These are phyloP conservation scores for Aspergillus sp. DNA, from an alignment of 2,329 filamentous ascomycete genomes.

Conservation along the genomic window DNA sequence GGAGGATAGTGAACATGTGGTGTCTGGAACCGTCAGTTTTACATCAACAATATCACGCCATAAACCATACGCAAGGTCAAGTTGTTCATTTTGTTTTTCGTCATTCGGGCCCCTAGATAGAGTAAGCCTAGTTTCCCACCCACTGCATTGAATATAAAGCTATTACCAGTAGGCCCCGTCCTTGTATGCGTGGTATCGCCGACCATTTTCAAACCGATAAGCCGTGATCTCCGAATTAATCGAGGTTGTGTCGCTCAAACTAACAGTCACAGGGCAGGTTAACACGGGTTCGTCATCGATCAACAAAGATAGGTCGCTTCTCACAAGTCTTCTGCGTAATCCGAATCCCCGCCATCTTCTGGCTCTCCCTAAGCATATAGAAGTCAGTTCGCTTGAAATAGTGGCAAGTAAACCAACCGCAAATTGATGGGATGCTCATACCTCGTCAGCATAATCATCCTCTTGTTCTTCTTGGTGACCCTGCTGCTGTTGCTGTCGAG, in stretches of 20 bases:
- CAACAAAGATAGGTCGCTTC: background rate
- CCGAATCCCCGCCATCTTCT: constrained; percentile 5
- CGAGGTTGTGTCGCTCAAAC: constrained; percentile 14
- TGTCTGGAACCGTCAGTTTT: constrained; percentile 9
- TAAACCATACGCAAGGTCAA: constrained; percentile 17
- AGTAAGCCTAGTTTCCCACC: background rate
- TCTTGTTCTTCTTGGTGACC: background rate
- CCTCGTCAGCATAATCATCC: background rate
- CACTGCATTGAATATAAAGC: background rate
- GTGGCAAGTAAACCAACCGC: background rate
- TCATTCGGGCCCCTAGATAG: constrained; percentile 18
- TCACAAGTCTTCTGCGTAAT: constrained; percentile 16
- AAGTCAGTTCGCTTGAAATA: background rate
- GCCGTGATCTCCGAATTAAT: constrained; percentile 16
- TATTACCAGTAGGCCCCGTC: constrained; percentile 23
- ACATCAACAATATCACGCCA: background rate
- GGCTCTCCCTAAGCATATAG: background rate
- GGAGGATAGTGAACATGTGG: constrained; percentile 21
- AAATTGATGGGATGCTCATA: background rate
- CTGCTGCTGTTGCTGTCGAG: background rate
- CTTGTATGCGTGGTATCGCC: constrained; percentile 26
- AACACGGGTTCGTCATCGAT: background rate
- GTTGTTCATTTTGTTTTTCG: constrained; percentile 18
- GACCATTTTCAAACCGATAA: constrained; percentile 25
- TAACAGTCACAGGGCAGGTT: background rate